These are phyloP conservation scores for Canavalia ensiformis DNA, from an alignment of 306 rosid species.

Conservation along the genomic window DNA sequence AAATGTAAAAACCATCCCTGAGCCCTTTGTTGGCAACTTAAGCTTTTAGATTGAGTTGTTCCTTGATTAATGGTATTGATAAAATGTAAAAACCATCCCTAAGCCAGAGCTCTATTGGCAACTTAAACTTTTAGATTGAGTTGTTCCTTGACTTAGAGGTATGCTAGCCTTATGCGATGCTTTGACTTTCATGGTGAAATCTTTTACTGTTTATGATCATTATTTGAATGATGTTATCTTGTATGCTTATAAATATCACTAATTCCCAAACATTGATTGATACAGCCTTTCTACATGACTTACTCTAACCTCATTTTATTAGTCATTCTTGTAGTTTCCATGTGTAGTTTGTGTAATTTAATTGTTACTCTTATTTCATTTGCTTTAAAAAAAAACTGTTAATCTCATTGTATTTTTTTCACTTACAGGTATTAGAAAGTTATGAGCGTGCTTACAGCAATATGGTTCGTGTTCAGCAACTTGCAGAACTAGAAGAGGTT, in stretches of 20 bases:
- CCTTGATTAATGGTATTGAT: neutral
- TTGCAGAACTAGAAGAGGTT: constrained; percentile 98
- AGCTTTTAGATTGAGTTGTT: neutral
- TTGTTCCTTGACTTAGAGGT: neutral
- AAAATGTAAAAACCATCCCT: neutral
- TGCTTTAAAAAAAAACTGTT: neutral
- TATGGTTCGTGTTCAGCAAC: constrained; percentile 98
- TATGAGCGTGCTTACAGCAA: constrained; percentile 96
- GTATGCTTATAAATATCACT: constrained; percentile 10
- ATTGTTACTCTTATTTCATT: constrained; percentile 3
- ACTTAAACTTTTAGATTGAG: constrained; percentile 4
- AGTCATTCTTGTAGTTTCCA: constrained; percentile 30
- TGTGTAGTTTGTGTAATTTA: neutral
- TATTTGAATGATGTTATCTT: constrained; percentile 6
- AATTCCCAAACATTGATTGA: neutral
- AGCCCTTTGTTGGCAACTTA: constrained; percentile 16
- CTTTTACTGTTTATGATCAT: constrained; percentile 9
- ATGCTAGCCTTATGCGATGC: neutral
- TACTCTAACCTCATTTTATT: constrained; percentile 7
- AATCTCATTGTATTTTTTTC: constrained; percentile 29
- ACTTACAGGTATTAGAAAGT: constrained; percentile 90
- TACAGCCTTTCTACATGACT: constrained; percentile 12
- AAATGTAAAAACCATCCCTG: neutral
- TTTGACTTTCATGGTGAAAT: constrained; percentile 11
- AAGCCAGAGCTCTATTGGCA: neutral